Conservation (phyloP, 768 basidiomycete genomes). For the Cystofilobasidium bisporidii region DNA sequence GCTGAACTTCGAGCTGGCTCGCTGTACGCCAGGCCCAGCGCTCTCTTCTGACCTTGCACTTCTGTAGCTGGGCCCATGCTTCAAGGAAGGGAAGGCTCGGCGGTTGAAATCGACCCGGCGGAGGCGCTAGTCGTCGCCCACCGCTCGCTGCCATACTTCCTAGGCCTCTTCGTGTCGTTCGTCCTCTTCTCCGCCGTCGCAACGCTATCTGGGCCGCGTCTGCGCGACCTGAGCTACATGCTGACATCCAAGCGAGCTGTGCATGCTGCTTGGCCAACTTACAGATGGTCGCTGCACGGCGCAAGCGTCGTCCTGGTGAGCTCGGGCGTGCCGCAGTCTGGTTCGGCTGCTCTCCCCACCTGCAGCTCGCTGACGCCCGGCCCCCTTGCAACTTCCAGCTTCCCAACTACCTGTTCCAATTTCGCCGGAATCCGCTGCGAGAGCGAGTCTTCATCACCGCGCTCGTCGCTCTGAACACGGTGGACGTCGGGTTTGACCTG, state of each 20-base stretch:
- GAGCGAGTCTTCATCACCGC: background rate
- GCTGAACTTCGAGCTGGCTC: too few relatives aligned
- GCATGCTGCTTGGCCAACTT: background rate
- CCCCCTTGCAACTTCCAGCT: background rate
- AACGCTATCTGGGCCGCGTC: background rate
- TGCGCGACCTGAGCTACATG: background rate
- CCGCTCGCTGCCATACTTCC: background rate
- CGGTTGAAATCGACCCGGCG: background rate
- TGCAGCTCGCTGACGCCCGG: background rate
- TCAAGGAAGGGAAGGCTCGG: too few relatives aligned
- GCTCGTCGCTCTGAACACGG: background rate
- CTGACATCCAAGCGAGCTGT: background rate
- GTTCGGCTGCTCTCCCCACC: background rate
- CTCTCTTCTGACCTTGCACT: too few relatives aligned
- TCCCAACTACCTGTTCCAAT: background rate
- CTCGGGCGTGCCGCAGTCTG: background rate
- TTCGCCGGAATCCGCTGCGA: background rate
- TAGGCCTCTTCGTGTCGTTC: background rate
- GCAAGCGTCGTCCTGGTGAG: background rate
- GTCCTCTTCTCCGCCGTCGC: background rate
- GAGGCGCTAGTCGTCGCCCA: background rate
- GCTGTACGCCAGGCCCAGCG: too few relatives aligned
- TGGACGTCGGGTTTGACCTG: conserved; percentile 2
- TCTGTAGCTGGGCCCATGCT: too few relatives aligned
- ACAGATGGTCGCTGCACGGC: conserved; percentile 2